Conservation (phyloP, 2,329 filamentous ascomycete species). For the Colletotrichum spinosum region DNA sequence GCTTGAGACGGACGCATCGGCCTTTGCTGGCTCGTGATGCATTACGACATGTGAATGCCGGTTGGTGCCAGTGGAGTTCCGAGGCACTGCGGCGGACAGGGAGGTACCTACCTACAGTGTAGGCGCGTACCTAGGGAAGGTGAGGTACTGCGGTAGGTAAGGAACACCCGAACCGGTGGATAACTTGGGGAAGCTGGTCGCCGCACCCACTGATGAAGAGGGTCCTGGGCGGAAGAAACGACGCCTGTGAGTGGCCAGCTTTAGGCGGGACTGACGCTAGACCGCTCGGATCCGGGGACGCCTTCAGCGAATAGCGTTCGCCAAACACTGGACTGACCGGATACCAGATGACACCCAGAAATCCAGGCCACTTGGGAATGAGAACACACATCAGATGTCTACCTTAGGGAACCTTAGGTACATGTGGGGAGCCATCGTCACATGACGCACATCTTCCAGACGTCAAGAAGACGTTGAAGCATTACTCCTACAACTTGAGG, state of each 20-base stretch:
- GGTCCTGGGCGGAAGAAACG: constrained; percentile 5
- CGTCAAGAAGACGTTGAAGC: background rate
- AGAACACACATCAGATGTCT: background rate
- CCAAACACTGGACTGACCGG: constrained; percentile 5
- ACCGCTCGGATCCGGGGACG: constrained; percentile 16
- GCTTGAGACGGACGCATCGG: background rate
- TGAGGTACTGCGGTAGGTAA: no score
- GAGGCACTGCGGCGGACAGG: constrained; percentile 22
- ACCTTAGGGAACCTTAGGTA: no score
- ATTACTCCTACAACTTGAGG: no score
- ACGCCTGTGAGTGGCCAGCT: constrained; percentile 32
- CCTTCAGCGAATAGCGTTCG: constrained; percentile 21
- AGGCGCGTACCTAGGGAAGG: no score
- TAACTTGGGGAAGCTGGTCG: constrained; percentile 33
- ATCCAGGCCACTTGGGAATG: constrained; percentile 1
- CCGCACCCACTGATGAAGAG: constrained; percentile 19
- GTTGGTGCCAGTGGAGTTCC: constrained; percentile 32
- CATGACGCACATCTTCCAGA: constrained; percentile 20
- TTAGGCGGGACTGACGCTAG: constrained; percentile 26
- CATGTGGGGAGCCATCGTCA: constrained; percentile 4
- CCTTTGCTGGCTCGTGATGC: constrained; percentile 34
- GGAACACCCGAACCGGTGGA: constrained; percentile 36
- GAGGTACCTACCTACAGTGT: no score
- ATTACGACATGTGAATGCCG: constrained; percentile 38
- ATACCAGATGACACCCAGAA: constrained; percentile 15